Conservation (phyloP, 352 stramenopile genomes). For the Globisporangium cylindrosporum region DNA sequence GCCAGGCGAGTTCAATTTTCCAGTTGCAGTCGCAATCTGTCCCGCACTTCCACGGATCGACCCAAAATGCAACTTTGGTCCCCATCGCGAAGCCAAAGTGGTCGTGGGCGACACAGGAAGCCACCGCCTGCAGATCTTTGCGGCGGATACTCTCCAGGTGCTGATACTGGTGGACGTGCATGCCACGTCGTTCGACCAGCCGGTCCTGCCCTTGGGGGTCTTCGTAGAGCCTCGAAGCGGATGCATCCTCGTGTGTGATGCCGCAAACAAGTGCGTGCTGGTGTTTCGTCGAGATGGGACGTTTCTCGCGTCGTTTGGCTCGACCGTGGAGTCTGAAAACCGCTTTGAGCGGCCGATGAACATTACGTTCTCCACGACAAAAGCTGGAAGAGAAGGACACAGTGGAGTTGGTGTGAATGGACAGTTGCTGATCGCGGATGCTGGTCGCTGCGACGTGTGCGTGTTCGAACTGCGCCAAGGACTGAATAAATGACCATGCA, state of each 20-base stretch:
- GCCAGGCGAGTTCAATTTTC: constrained; percentile 49
- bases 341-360: constrained; percentile 38
- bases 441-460: constrained; percentile 11
- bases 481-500: not conserved
- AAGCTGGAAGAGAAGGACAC: not conserved
- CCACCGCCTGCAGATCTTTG: constrained; percentile 51
- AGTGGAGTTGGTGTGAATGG: not conserved
- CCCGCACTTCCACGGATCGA: constrained; percentile 24
- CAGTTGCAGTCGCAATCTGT: constrained; percentile 39
- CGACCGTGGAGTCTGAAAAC: constrained; percentile 39
- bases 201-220: constrained; percentile 36
- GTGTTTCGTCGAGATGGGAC: constrained; percentile 45
- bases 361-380: constrained; percentile 17
- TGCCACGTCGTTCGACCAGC: constrained; percentile 40
- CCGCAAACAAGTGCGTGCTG: constrained; percentile 36
- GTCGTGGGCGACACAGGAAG: constrained; percentile 53
- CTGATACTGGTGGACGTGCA: constrained; percentile 36
- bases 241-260: constrained; percentile 45
- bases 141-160: constrained; percentile 12
- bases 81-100: constrained; percentile 44
- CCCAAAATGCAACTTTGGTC: constrained; percentile 48
- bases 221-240: constrained; percentile 46
- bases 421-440: constrained; percentile 10
- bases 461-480: constrained; percentile 4
- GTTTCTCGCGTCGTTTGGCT: constrained; percentile 48